Percentiles rank a stretch among this genome's conserved stretches.
These are phyloP conservation scores for Hygrocybe coccinea DNA, from an alignment of 768 basidiomycete species.

Conservation along the genomic window DNA sequence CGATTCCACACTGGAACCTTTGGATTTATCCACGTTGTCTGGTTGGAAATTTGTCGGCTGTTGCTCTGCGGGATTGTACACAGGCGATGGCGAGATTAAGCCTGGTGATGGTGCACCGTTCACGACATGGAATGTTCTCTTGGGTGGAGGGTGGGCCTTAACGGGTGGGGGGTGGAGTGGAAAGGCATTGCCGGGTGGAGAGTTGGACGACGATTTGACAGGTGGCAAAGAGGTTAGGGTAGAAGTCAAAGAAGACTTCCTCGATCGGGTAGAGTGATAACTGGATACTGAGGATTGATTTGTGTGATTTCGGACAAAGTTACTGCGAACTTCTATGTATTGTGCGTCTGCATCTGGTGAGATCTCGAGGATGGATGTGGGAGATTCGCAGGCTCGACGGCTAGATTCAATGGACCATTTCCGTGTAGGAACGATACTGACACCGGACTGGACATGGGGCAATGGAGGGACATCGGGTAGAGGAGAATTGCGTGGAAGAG, in stretches of 20 bases:
- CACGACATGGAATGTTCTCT: constrained; percentile 38
- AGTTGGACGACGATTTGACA: constrained; percentile 1
- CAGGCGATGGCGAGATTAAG: too few species aligned
- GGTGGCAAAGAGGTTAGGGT: constrained; percentile 3
- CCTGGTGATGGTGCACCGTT: constrained; percentile 24
- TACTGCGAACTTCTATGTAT: background rate
- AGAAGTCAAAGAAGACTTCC: constrained; percentile 7
- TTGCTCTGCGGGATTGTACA: too few species aligned
- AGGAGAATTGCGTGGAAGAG: constrained; percentile 28
- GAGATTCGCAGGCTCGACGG: background rate
- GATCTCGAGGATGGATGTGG: constrained; percentile 1
- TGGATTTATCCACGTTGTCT: background rate
- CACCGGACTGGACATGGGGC: background rate
- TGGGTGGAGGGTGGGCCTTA: constrained; percentile 27
- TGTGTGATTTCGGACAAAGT: background rate
- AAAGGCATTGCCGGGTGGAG: background rate
- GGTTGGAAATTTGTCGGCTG: too few species aligned
- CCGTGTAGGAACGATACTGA: background rate
- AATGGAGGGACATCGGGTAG: constrained; percentile 7
- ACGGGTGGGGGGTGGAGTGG: background rate
- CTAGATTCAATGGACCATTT: background rate
- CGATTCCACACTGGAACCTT: background rate
- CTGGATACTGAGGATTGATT: constrained; percentile 1
- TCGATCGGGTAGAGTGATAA: constrained; percentile 1
- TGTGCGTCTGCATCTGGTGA: background rate